Percentiles rank a stretch among this genome's conserved stretches.
Evolutionary conservation across 2,329 filamentous ascomycete genomes (phyloP).

Genomic region (Sclerotinia minor): DNA sequence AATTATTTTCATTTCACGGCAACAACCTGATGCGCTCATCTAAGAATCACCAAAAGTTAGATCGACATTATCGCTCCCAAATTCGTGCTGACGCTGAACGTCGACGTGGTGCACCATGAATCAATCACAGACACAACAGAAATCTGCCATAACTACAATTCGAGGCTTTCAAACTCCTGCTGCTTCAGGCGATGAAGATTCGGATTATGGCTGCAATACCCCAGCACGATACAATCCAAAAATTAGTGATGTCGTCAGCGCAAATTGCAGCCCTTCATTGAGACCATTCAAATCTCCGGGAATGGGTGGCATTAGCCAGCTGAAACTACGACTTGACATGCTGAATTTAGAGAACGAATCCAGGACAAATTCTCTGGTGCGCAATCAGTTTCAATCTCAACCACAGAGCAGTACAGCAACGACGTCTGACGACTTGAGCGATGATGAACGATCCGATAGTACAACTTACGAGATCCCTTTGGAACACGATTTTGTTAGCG

Average conservation of each 20-base stretch:
- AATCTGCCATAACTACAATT: conserved; percentile 39
- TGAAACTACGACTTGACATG: conserved; percentile 79
- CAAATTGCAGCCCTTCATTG: conserved; percentile 62
- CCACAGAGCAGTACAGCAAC: conserved; percentile 48
- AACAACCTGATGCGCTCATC: conserved; percentile 40
- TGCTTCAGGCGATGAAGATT: conserved; percentile 56
- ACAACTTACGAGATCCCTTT: conserved; percentile 84
- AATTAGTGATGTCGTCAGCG: conserved; percentile 49
- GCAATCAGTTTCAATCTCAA: conserved; percentile 58
- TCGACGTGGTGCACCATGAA: conserved; percentile 40
- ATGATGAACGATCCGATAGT: conserved; percentile 65
- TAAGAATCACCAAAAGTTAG: conserved; percentile 39
- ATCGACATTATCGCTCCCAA: conserved; percentile 42
- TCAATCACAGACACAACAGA: conserved; percentile 26
- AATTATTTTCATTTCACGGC: conserved; percentile 29
- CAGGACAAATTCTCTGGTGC: conserved; percentile 57
- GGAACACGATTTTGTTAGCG: conserved; percentile 81
- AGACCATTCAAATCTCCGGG: conserved; percentile 50
- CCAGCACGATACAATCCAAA: conserved; percentile 40
- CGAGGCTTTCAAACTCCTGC: conserved; percentile 42
- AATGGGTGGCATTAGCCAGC: conserved; percentile 74
- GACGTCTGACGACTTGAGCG: conserved; percentile 49
- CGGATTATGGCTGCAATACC: conserved; percentile 49
- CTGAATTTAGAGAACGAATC: conserved; percentile 63
- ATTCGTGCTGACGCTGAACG: conserved; percentile 42